Evolutionary conservation across 1,284 basidiomycete genomes (phyloP), one percentile per base, ranked within the genome.

Genomic region (Amylostereum areolatum): DNA sequence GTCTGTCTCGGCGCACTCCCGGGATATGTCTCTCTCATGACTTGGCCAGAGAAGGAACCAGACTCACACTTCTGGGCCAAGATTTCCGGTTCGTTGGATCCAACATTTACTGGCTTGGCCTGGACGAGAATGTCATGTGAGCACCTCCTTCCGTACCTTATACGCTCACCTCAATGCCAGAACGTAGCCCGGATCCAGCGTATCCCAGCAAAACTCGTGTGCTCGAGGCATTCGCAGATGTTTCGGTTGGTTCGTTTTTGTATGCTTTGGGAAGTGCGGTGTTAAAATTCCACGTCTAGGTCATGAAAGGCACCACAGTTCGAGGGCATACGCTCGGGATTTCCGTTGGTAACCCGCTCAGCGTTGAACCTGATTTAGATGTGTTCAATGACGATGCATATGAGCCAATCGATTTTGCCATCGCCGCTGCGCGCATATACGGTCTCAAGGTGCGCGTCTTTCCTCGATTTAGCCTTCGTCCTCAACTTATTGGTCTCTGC

Each of bases 281-380:
- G 30, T 31, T 9, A 30, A 5, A 33, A 30, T 33, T 5, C 28
- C 37, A 3, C 18, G 2, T 35, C 8, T 5, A 57, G 34, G 64
- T 59, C 3, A 69, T 69, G 67, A 63, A 63, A 11, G 66, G 64
- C 2, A 65, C 60, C 2, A 56, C 62, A 2, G 58, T 70, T 24
- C 61, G 68, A 8, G 58, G 59, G 4, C 62, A 62, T 27, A 67
- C 66, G 9, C 58, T 70, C n/a, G 68, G 68, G 24, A 56, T 66
- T 18, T 62, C 60, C n/a, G 54, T 64, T 37, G 68, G 68, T 3
- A 65, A 60, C 12, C 55, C 61, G 1, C 47, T 64, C 8, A 61
- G 64, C 18, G 53, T 70, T 49, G 60, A 63, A 47, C 64, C 66
- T 18, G 54, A 57, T 3, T 54, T 65, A 8, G 62, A 61, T 18